Base-by-base conservation (phyloP, 768 basidiomycete genomes). In the Lactarius sp. region DNA sequence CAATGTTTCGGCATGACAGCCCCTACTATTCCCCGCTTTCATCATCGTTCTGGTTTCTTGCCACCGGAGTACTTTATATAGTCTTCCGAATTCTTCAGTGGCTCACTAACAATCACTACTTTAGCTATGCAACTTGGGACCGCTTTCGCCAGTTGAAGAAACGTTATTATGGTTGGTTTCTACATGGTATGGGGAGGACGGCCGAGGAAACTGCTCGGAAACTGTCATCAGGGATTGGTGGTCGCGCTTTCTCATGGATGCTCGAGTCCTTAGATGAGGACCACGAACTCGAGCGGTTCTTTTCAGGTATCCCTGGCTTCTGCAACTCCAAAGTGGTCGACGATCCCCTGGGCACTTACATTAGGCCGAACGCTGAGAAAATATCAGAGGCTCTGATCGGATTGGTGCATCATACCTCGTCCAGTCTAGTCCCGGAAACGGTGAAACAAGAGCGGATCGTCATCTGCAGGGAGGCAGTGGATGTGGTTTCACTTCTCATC, bases 391-490 rank as follows among this genome's bases (percentile, higher is more conserved):
- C 44, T 2, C n/a, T 47, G 13, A 6, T n/a, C 36, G 56, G 33
- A 20, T 46, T 57, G 18, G 6, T 57, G 33, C 10, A 47, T n/a
- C 44, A 10, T 7, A 57, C 44, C 6, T 57, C 46, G 6, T 47
- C 56, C 16, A 13, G 16, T 47, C 12, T n/a, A 1, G 3, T 22
- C 33, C 18, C 31, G 2, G 10, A 34, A 22, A 52, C 55, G 2
- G 37, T 57, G 33, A 33, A 57, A 12, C 20, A 56, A 7, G 61
- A 62, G 22, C 20, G 51, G 33, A 52, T 7, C 5, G 33, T 14
- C 13, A 62, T 58, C 33, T 62, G 56, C n/a, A 20, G 37, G 18
- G 52, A 52, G 22, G 62, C 36, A 36, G n/a, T 31, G 41, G 39
- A 44, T 8, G 36, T 5, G 44, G 20, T 12, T 1, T 62, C 49